Evolutionary conservation across 2,329 filamentous ascomycete genomes (phyloP), one percentile per base, ranked within the genome.

Genomic region (Colletotrichum tamarilloi): DNA sequence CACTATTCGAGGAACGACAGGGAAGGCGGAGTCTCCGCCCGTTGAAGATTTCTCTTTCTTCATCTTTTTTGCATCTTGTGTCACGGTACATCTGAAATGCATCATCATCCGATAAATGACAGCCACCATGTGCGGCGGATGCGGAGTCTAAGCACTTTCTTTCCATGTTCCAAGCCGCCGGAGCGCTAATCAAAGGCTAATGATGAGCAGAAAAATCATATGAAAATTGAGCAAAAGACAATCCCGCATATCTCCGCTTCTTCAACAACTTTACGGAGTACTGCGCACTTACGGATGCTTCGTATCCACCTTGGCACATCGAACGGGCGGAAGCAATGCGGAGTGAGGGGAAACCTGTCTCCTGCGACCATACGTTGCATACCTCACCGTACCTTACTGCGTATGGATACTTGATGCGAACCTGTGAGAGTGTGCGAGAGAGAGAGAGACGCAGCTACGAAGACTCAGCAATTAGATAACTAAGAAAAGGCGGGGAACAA

Each of bases 21-120:
- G 60, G 60, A 16, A 59, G n/a, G 72, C 72, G 72, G 72, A 74
- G 72, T 55, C 72, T 74, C 72, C 72, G 72, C 72, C 7, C 12
- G 38, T 12, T 19, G 12, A 49, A n/a, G 42, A 16, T 53, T 53
- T n/a, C 8, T 62, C 24, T 38, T 42, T n/a, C 42, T 49, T 49
- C 42, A 49, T 9, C 19, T 14, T 19, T 14, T 26, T 26, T 5
- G 6, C n/a, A 32, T 42, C 16, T 52, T 53, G 19, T 2, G 14
- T 14, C 26, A 52, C n/a, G 12, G 8, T 30, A 4, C 12, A 5
- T 62, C 16, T 42, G 14, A 8, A 4, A 19, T 60, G 32, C 12
- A 53, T 55, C 24, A 24, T 64, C 65, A 32, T 56, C 60, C 55
- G 14, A 60, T 60, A 5, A 35, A 35, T 35, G 3, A 35, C 12